Base-by-base conservation (phyloP, 805 yeast genomes). In the Suhomyces sp. region DNA sequence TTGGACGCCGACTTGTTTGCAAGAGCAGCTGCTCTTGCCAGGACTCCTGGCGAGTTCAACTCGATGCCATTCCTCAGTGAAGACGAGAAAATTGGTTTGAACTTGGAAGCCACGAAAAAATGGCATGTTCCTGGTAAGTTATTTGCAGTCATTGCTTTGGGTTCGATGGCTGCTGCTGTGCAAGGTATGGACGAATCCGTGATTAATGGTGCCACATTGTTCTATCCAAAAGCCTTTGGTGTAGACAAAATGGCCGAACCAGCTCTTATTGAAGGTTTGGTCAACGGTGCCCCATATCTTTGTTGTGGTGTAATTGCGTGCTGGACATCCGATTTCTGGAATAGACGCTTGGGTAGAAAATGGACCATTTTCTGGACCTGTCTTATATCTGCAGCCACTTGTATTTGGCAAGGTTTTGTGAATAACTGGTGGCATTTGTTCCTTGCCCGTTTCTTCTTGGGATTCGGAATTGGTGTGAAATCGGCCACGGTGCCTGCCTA, bases 101-200 rank as follows among this genome's bases (percentile, higher is more conserved):
- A 85, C 70, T 55, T 63, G 23, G 87, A 65, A 73, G 80, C 62
- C 60, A 73, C 67, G n/a, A 61, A 68, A 40, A 72, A 62, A 51
- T 75, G 77, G 77, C 71, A 71, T 50, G 57, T 80, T 24, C 83
- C 80, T 72, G 22, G 61, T 8, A 81, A 77, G 54, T 71, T 86
- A 59, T 66, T 80, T 55, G 81, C 73, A 54, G 77, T 81, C 19
- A 79, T 82, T 66, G 78, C 84, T 7, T 69, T 84, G 61, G 83
- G 87, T 46, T 85, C 89, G 2, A 72, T 85, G 74, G 84, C 88
- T 49, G 86, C 88, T 4, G 84, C 87, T 5, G 87, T 85, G 41
- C 90, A 86, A 63, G 90, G 90, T 50, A 84, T 84, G 88, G 90
- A 86, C 65, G 88, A 86, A 64, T 79, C 88, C 6, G 89, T 84